phyloP scores from a whole-genome alignment of 148 eudicot genomes.

The Rhododendron molle region DNA sequence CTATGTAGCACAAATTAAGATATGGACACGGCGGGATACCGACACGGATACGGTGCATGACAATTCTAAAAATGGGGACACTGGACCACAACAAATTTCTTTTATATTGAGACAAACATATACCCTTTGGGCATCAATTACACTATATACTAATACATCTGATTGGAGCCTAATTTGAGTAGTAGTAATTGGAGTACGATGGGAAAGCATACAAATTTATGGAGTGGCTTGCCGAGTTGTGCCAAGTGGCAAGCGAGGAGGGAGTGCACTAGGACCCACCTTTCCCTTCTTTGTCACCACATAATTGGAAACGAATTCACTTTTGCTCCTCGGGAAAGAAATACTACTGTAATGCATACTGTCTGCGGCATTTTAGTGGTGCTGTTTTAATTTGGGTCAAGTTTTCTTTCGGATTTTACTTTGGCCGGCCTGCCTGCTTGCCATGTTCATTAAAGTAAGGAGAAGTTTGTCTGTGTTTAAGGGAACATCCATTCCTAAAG shows the following conservation, averaged over 20 bases:
- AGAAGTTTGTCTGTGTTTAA: background rate
- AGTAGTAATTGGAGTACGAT: too few species aligned
- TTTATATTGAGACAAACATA: too few species aligned
- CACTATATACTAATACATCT: background rate
- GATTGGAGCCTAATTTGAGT: too few species aligned
- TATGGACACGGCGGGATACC: too few species aligned
- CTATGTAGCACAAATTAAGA: too few species aligned
- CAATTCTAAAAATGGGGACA: background rate
- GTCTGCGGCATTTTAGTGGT: background rate
- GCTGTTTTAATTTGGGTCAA: background rate
- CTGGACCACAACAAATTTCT: background rate
- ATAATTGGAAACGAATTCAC: background rate
- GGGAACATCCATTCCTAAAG: background rate
- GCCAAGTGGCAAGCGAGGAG: background rate
- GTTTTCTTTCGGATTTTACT: background rate
- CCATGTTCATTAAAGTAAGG: background rate
- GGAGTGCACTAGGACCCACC: background rate
- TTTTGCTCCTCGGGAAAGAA: background rate
- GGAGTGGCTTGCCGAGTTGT: background rate
- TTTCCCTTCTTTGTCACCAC: background rate
- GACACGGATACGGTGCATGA: background rate
- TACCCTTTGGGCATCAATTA: background rate
- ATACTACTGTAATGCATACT: too few species aligned
- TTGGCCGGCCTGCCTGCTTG: background rate
- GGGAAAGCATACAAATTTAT: background rate